These are phyloP conservation scores for Kwoniella sp. DNA, from an alignment of 768 basidiomycete genomes.

Conservation along the genomic window DNA sequence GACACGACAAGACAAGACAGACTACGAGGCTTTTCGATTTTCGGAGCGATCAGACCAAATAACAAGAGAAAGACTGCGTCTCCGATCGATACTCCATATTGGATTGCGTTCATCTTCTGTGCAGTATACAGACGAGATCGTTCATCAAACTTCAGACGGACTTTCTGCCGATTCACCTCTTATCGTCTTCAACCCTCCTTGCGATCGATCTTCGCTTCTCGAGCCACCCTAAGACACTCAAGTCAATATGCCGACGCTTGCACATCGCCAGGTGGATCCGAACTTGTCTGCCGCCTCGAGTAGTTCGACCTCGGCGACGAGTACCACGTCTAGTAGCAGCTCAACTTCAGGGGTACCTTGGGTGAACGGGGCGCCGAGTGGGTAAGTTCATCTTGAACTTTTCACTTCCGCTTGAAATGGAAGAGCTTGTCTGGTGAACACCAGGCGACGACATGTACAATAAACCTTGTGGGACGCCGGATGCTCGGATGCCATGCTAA, in stretches of 20 bases:
- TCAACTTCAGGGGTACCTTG: not conserved
- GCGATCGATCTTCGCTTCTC: not conserved
- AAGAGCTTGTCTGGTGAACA: no score
- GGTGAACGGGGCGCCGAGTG: not conserved
- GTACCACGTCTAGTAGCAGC: not conserved
- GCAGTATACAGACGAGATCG: no score
- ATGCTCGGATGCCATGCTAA: no score
- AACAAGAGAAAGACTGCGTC: no score
- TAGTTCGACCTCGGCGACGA: not conserved
- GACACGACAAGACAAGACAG: no score
- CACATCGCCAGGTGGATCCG: conserved; percentile 1
- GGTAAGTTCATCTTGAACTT: conserved; percentile 6
- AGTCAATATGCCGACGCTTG: conserved; percentile 17
- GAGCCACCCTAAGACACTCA: not conserved
- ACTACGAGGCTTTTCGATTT: no score
- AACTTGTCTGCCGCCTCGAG: not conserved
- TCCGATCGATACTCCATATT: no score
- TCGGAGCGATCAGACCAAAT: no score
- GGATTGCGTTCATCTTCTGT: no score
- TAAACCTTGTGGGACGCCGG: no score
- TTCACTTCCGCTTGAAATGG: not conserved
- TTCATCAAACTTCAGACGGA: no score
- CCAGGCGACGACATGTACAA: no score
- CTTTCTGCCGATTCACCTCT: not conserved
- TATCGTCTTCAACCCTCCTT: not conserved